Percentiles rank a stretch among this genome's conserved stretches.
Evolutionary conservation across 1,139 yeast genomes (phyloP).

Genomic region (Magnusiomyces sp.): DNA sequence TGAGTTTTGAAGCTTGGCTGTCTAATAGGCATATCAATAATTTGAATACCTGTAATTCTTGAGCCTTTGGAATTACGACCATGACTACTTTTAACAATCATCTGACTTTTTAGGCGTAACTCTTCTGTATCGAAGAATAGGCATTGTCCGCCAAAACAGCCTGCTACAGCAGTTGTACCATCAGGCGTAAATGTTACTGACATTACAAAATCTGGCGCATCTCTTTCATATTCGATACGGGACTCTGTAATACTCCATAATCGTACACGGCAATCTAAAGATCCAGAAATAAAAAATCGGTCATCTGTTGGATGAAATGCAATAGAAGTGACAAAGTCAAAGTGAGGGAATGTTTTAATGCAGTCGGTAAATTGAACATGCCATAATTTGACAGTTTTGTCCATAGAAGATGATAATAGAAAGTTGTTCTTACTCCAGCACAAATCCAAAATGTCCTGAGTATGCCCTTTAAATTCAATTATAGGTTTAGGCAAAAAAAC

Average conservation of each 20-base stretch:
- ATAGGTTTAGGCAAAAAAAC: slow-evolving; percentile 69
- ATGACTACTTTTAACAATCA: slow-evolving; percentile 44
- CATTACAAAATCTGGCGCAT: slow-evolving; percentile 47
- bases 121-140: slow-evolving; percentile 59
- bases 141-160: slow-evolving; percentile 74
- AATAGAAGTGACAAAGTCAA: slow-evolving; percentile 77
- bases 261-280: slow-evolving; percentile 68
- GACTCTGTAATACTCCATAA: slow-evolving; percentile 81
- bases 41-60: slow-evolving; percentile 31
- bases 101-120: slow-evolving; percentile 44
- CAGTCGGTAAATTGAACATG: slow-evolving; percentile 62
- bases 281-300: slow-evolving; percentile 76
- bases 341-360: slow-evolving; percentile 58
- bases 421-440: slow-evolving; percentile 91
- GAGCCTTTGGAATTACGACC: slow-evolving; percentile 28
- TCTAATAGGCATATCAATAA: slow-evolving; percentile 19
- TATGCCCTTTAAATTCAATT: slow-evolving; percentile 57
- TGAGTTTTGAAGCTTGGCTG: not conserved
- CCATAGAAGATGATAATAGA: slow-evolving; percentile 75
- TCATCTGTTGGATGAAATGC: slow-evolving; percentile 83
- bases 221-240: slow-evolving; percentile 41
- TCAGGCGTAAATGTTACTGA: slow-evolving; percentile 65
- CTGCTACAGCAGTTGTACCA: slow-evolving; percentile 59
- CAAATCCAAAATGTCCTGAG: slow-evolving; percentile 57
- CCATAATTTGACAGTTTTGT: slow-evolving; percentile 77